Evolutionary conservation across 2,329 filamentous ascomycete species (phyloP), one percentile per base, ranked within the genome.

Genomic region (Hymenoscyphus albidus): DNA sequence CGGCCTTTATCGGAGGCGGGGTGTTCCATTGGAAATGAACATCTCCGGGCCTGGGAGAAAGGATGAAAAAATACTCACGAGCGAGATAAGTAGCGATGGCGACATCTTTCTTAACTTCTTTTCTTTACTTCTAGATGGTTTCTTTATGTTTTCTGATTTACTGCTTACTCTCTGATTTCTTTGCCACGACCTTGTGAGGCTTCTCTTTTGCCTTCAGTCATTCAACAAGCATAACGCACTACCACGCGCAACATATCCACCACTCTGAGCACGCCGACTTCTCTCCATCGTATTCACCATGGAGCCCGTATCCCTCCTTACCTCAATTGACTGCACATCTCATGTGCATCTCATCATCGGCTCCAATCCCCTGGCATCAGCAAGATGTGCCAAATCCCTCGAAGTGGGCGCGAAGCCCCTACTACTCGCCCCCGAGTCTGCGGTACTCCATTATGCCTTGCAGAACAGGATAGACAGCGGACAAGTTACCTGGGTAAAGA

Each of bases 281-380:
- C 5, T 35, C 6, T 35, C 9, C 9, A 35, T 35, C 2, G 13
- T 27, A 35, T 22, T 42, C 39, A n/a, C 40, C 10, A 74, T 73
- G 71, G 65, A 62, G 18, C 59, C 59, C 3, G 60, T 68, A 59
- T 81, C 88, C 3, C 82, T 96, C 61, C 86, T 96, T 58, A 89
- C 90, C 57, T 88, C 90, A 59, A 82, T 89, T 69, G 87, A 93
- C 75, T 88, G 87, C 73, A 82, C 82, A 60, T 83, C 80, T 58
- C 89, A 92, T 74, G 77, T 93, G 51, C 95, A 99, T 76, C 82
- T 99, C 64, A 86, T 99, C 72, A 78, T 98, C 68, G 95, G 95
- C 65, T 88, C 89, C 40, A 95, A 93, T 73, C 88, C 94, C 14
- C 84, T 99, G 51, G 94, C 95, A n/a, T 89, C 90, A 61, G 85